These are phyloP conservation scores for Pichia thaimueangensis DNA, from an alignment of 805 yeast genomes.

Conservation along the genomic window DNA sequence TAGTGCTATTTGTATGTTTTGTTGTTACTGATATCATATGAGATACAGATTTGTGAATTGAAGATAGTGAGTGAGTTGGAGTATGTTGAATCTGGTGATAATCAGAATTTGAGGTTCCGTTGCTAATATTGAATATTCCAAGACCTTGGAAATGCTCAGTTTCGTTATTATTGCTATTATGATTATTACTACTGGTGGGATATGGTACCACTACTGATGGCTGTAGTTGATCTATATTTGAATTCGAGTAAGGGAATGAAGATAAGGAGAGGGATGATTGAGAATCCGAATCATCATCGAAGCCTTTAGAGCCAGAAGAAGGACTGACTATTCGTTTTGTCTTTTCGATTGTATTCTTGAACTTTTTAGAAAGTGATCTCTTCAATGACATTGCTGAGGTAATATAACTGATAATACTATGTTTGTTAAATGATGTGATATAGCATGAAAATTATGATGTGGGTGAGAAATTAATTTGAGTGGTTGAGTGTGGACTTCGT, in stretches of 20 bases:
- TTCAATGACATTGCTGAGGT: slow-evolving; percentile 13
- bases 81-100: neutral
- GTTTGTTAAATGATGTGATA: too few species aligned
- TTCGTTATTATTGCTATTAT: neutral
- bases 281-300: neutral
- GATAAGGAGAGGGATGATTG: neutral
- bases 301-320: neutral
- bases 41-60: slow-evolving; percentile 5
- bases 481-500: too few species aligned
- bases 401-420: too few species aligned
- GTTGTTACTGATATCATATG: neutral
- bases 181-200: neutral
- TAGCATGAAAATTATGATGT: too few species aligned
- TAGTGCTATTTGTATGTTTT: neutral
- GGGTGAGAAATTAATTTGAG: too few species aligned
- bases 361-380: slow-evolving; percentile 14
- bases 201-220: too few species aligned
- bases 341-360: slow-evolving; percentile 13
- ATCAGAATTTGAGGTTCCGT: neutral
- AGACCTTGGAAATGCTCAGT: neutral
- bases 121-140: neutral
- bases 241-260: neutral
- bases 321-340: slow-evolving; percentile 14
- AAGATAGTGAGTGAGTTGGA: slow-evolving; percentile 4
- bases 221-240: neutral